Conservation (phyloP, 768 basidiomycete species). For the Sporobolomyces phaffii region DNA sequence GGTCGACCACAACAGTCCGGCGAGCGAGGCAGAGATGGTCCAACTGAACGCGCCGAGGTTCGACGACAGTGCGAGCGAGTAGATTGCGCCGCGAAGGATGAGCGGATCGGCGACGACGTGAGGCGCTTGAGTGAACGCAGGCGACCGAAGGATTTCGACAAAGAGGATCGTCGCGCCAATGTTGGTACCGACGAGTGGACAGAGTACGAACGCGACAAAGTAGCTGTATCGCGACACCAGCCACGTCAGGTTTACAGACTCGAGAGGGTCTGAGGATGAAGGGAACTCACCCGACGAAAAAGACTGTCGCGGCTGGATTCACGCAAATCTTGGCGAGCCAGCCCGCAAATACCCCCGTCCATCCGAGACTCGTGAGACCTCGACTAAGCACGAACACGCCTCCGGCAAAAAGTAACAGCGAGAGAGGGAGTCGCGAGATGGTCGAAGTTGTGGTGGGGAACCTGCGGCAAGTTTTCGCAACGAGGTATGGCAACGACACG, state of each 20-base stretch:
- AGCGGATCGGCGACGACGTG: conserved; percentile 35
- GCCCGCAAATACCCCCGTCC: conserved; percentile 73
- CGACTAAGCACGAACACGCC: conserved; percentile 92
- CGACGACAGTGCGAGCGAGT: conserved; percentile 67
- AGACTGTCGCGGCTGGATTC: conserved; percentile 56
- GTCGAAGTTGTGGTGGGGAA: conserved; percentile 66
- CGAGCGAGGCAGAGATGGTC: conserved; percentile 80
- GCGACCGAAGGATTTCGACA: conserved; percentile 62
- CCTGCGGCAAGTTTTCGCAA: conserved; percentile 30
- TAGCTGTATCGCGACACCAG: conserved; percentile 50
- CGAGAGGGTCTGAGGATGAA: neutral
- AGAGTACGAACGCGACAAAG: conserved; percentile 33
- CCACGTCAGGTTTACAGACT: neutral
- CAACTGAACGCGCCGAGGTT: conserved; percentile 88
- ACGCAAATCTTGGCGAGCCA: conserved; percentile 56
- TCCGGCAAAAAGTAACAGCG: conserved; percentile 83
- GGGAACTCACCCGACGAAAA: conserved; percentile 60
- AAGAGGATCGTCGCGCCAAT: conserved; percentile 86
- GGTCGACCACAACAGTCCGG: conserved; percentile 73
- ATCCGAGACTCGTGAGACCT: conserved; percentile 70
- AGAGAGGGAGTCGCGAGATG: conserved; percentile 56
- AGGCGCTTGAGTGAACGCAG: conserved; percentile 12
- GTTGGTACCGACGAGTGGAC: conserved; percentile 68
- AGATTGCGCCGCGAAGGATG: conserved; percentile 53
- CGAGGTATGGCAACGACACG: conserved; percentile 16